Evolutionary conservation across 1,284 basidiomycete genomes (phyloP), one percentile per base, ranked within the genome.

Genomic region (Apiotrichum gamsii): DNA sequence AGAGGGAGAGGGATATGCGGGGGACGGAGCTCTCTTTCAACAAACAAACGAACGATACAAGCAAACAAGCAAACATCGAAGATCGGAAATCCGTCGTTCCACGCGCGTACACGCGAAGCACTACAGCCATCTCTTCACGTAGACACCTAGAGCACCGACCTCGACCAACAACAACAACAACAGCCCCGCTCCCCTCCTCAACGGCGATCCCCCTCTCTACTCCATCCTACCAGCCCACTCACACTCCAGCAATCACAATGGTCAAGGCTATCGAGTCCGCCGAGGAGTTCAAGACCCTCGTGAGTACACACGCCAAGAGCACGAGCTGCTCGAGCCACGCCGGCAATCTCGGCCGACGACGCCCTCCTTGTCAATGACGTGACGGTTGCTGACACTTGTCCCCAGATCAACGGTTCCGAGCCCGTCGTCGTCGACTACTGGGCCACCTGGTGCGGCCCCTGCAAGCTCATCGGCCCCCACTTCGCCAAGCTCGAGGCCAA

Each of bases 381-480:
- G 25, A 28, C 25, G 11, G 25, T 6, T 28, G 25, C 25, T 28
- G 25, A 28, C 43, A 42, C 34, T 49, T 39, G 47, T 24, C 34
- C 14, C 24, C 57, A 87, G 85, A 83, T 83, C 61, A 75, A 75
- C 60, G 71, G 76, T 45, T 77, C 77, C 58, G 78, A 78, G 61
- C 74, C 77, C 51, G 75, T 79, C 60, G 74, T 88, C 43, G 78
- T 90, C 62, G 85, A 89, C 75, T 89, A 85, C 76, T 87, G 70
- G 72, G 74, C 74, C 15, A 74, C 72, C 16, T 76, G 75, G 75
- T 78, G 71, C 58, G 77, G 79, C 38, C 83, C 84, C 29, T 90
- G 90, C 80, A 82, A 78, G 65, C 69, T 81, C 58, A 90, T 88
- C 75, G 80, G 82, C 39, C 83, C 86, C 44, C 75, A 88, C 59